These are phyloP conservation scores for Candida neerlandica DNA, from an alignment of 1,139 yeast species.

Conservation along the genomic window DNA sequence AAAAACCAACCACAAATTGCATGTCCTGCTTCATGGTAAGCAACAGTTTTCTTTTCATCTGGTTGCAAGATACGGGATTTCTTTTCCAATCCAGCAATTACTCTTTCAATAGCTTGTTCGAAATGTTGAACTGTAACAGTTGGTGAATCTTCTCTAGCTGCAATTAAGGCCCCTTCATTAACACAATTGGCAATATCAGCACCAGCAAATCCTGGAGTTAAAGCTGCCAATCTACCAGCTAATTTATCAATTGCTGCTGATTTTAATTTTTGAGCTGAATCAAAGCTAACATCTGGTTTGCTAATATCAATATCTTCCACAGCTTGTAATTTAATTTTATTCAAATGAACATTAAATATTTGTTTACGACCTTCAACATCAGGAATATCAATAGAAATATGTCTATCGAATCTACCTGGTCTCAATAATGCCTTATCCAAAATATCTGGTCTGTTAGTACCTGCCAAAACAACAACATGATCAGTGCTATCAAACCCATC, in stretches of 20 bases:
- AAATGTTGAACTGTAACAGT: conserved; percentile 64
- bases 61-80: conserved; percentile 69
- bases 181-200: conserved; percentile 86
- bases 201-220: conserved; percentile 85
- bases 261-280: conserved; percentile 52
- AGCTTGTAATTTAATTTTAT: conserved; percentile 48
- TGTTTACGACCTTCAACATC: conserved; percentile 79
- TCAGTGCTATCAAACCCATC: conserved; percentile 77
- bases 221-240: conserved; percentile 72
- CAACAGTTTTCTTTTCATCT: conserved; percentile 73
- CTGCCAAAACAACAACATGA: conserved; percentile 80
- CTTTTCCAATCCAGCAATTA: conserved; percentile 78
- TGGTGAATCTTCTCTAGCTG: conserved; percentile 66
- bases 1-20: conserved; percentile 80
- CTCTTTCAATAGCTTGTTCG: conserved; percentile 81
- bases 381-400: conserved; percentile 71
- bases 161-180: conserved; percentile 81
- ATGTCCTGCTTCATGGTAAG: conserved; percentile 84
- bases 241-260: conserved; percentile 56
- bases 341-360: conserved; percentile 70
- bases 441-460: conserved; percentile 81
- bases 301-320: conserved; percentile 45
- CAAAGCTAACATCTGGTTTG: conserved; percentile 43
- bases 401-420: conserved; percentile 86
- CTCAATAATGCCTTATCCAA: conserved; percentile 75